Conservation (phyloP, 192 early-diverging fungal genomes). For the Podila horticola region DNA sequence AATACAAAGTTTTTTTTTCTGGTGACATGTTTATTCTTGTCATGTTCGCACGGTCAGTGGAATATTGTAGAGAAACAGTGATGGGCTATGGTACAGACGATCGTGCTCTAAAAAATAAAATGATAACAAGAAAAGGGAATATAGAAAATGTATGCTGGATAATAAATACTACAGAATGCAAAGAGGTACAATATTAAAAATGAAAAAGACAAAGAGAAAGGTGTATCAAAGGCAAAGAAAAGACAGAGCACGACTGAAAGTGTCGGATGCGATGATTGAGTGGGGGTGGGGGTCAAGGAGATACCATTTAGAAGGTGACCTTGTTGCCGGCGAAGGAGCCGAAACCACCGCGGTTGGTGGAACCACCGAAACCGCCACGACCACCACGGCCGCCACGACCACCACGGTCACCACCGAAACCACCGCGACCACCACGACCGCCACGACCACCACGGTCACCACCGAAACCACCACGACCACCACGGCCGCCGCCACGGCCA, state of each 20-base stretch:
- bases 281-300: not conserved
- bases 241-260: conserved; percentile 13
- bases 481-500: conserved; percentile 34
- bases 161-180: conserved; percentile 14
- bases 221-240: conserved; percentile 3
- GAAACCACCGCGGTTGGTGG: conserved; percentile 61
- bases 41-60: not conserved
- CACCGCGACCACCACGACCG: conserved; percentile 51
- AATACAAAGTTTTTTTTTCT: conserved; percentile 4
- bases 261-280: conserved; percentile 9
- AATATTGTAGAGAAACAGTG: conserved; percentile 12
- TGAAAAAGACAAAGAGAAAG: not conserved
- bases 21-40: not conserved
- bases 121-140: conserved; percentile 12
- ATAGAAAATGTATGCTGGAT: conserved; percentile 19
- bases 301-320: conserved; percentile 33
- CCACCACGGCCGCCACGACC: conserved; percentile 64
- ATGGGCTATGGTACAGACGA: conserved; percentile 36
- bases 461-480: conserved; percentile 43
- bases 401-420: conserved; percentile 63
- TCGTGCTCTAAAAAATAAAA: conserved; percentile 19
- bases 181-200: not conserved
- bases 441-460: conserved; percentile 41
- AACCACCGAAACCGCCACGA: conserved; percentile 60
- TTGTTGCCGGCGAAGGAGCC: conserved; percentile 47